Percentiles rank a stretch among this genome's conserved stretches.
Conservation (phyloP, 768 basidiomycete species). For the Pleurotus pulmonarius region DNA sequence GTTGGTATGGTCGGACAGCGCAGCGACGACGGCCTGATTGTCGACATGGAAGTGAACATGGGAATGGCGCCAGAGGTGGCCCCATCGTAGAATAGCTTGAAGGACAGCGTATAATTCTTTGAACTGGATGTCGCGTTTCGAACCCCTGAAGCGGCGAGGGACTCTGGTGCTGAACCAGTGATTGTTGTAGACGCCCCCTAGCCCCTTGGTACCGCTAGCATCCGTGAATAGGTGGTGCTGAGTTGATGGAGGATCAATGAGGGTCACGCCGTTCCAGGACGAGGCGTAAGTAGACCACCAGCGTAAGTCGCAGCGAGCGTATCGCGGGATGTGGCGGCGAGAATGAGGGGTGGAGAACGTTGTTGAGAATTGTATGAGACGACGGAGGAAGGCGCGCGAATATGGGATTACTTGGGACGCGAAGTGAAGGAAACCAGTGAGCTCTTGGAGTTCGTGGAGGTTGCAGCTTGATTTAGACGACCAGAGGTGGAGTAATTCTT, state of each 20-base stretch:
- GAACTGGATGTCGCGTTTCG: conserved; percentile 23
- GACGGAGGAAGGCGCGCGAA: conserved; percentile 9
- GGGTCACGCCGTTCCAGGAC: conserved; percentile 25
- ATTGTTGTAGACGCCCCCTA: conserved; percentile 18
- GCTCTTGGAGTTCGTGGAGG: conserved; percentile 10
- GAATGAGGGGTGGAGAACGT: conserved; percentile 19
- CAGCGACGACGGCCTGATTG: conserved; percentile 11
- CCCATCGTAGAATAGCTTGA: conserved; percentile 26
- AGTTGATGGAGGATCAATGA: conserved; percentile 11
- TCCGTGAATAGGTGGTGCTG: conserved; percentile 23
- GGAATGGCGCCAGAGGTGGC: conserved; percentile 14
- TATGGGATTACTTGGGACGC: conserved; percentile 11
- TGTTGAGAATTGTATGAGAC: conserved; percentile 22
- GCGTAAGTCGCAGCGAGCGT: conserved; percentile 17
- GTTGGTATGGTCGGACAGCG: conserved; percentile 11
- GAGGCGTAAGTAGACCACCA: conserved; percentile 27
- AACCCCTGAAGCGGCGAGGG: conserved; percentile 17
- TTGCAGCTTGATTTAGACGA: background rate
- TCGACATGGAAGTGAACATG: conserved; percentile 26
- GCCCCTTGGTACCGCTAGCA: conserved; percentile 27
- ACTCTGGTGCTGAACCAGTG: conserved; percentile 21
- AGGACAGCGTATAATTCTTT: conserved; percentile 28
- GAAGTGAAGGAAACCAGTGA: conserved; percentile 15
- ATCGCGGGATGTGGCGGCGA: conserved; percentile 17
- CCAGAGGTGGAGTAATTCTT: conserved; percentile 19